Percentiles rank a stretch among this genome's conserved stretches.
Evolutionary conservation across 345 rosid species (phyloP).

Genomic region (Bruguiera parviflora): DNA sequence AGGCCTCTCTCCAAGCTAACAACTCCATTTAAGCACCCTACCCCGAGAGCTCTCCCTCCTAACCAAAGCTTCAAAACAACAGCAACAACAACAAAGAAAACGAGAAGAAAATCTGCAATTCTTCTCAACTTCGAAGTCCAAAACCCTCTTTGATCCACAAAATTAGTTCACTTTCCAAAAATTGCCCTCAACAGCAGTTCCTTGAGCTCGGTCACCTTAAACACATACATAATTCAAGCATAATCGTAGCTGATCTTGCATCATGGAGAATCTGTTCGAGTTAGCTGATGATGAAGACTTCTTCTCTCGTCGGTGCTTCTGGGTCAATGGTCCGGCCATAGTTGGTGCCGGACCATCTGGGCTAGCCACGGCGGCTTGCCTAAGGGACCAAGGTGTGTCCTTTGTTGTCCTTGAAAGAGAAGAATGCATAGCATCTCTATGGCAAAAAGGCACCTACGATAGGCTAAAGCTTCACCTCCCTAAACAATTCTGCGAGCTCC

Average conservation of each 20-base stretch:
- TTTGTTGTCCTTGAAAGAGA: slow-evolving; percentile 49
- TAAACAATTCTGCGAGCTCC: slow-evolving; percentile 51
- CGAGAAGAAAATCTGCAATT: not conserved
- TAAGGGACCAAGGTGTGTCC: slow-evolving; percentile 44
- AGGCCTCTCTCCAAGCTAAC: too few relatives aligned
- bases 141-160: not conserved
- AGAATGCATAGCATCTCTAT: slow-evolving; percentile 45
- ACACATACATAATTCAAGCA: not conserved
- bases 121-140: not conserved
- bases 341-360: slow-evolving; percentile 46
- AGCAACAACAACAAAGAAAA: not conserved
- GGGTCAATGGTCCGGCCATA: slow-evolving; percentile 45
- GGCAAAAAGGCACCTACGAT: slow-evolving; percentile 50
- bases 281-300: slow-evolving; percentile 17
- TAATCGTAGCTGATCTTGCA: not conserved
- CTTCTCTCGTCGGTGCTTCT: slow-evolving; percentile 34
- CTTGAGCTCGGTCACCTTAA: not conserved
- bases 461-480: slow-evolving; percentile 54
- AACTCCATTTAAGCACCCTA: slow-evolving; percentile 12
- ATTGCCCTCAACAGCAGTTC: not conserved
- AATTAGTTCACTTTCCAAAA: not conserved
- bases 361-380: slow-evolving; percentile 43
- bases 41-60: slow-evolving; percentile 7
- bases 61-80: slow-evolving; percentile 8
- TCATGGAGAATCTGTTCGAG: slow-evolving; percentile 18